Conservation (phyloP, 75 land plant species). For the Selaginella moellendorffii region DNA sequence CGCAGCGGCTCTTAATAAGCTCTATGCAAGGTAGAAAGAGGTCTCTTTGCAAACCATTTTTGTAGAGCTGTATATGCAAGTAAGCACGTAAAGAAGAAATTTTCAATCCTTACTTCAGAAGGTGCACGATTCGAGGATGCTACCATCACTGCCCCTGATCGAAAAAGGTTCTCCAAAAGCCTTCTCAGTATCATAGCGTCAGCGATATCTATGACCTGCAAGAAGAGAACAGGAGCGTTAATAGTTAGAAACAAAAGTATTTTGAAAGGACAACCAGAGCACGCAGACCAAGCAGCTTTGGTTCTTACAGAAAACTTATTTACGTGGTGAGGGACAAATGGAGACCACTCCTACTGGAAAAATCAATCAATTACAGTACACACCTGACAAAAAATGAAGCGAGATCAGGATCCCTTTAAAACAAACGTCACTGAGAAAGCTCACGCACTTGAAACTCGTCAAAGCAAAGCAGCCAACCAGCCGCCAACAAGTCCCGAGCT, state of each 20-base stretch:
- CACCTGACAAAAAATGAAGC: background rate
- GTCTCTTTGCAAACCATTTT: conserved; percentile 28
- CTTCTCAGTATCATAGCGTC: conserved; percentile 30
- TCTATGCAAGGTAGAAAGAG: conserved; percentile 29
- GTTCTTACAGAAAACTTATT: background rate
- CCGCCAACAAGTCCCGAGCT: conserved; percentile 14
- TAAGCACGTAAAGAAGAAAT: too few species aligned
- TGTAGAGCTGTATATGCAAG: conserved; percentile 20
- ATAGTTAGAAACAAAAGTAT: background rate
- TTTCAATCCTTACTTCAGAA: conserved; percentile 15
- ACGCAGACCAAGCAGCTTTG: background rate
- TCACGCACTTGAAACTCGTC: conserved; percentile 28
- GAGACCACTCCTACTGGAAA: too few species aligned
- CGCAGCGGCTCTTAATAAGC: conserved; percentile 20
- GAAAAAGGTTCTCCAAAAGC: conserved; percentile 17
- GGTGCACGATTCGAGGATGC: conserved; percentile 30
- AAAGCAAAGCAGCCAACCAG: conserved; percentile 29
- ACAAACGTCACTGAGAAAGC: background rate
- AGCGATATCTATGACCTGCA: conserved; percentile 29
- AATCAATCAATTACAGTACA: background rate
- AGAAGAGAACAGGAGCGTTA: background rate
- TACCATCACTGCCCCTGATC: conserved; percentile 24
- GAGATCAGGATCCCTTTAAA: too few species aligned
- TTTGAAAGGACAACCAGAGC: background rate
- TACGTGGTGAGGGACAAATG: background rate